Evolutionary conservation across 768 basidiomycete genomes (phyloP).

Genomic region (Calocybe indica): DNA sequence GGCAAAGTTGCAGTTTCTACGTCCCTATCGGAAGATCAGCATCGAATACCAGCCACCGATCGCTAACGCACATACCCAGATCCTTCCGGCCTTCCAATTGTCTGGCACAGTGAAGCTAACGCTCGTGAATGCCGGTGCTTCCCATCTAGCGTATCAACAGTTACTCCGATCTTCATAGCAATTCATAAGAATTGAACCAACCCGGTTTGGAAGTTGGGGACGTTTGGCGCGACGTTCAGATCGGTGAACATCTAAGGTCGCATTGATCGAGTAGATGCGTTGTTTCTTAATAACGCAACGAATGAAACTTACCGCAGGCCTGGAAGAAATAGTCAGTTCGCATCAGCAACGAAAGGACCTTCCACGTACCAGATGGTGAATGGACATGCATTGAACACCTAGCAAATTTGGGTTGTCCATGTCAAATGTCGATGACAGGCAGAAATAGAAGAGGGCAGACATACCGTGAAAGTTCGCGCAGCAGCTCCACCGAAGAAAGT

Average conservation of each 20-base stretch:
- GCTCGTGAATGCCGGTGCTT: constrained; percentile 18
- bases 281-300: too few species aligned
- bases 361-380: constrained; percentile 42
- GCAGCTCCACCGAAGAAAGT: constrained; percentile 26
- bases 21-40: constrained; percentile 32
- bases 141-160: constrained; percentile 22
- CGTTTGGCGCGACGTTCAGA: constrained; percentile 28
- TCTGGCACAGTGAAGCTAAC: constrained; percentile 41
- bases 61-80: constrained; percentile 29
- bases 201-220: constrained; percentile 29
- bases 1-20: constrained; percentile 56
- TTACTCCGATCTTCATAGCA: constrained; percentile 21
- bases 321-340: constrained; percentile 11
- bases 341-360: neutral
- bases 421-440: too few species aligned
- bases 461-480: constrained; percentile 54
- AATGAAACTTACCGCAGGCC: constrained; percentile 35
- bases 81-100: constrained; percentile 36
- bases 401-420: neutral
- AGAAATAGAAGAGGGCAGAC: neutral
- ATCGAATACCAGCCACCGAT: neutral
- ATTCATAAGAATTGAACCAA: constrained; percentile 8
- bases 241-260: constrained; percentile 35
- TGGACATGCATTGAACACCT: constrained; percentile 33
- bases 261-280: too few species aligned